A percentile compares a stretch with the other conserved stretches of the same genome.
phyloP scores from a whole-genome alignment of 208 protist genomes.

The Acanthamoeba pearcei region DNA sequence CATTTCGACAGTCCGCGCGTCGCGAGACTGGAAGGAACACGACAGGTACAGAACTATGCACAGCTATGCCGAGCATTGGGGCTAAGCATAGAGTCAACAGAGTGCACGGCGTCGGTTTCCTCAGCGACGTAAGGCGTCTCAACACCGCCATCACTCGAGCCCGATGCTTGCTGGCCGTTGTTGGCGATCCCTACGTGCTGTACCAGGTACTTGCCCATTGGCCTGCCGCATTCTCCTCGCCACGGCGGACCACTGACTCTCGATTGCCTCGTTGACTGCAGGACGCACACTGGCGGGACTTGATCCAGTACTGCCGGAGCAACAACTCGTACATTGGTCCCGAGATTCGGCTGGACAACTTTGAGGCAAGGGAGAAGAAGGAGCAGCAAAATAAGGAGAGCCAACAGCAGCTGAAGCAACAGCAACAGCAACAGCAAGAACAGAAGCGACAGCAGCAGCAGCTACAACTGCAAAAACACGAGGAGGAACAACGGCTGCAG shows the following conservation, averaged over 20 bases:
- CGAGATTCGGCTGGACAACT: not conserved
- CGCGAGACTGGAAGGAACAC: not conserved
- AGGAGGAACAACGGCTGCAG: not conserved
- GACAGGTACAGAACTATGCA: not conserved
- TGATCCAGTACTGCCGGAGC: not conserved
- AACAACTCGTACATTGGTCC: not conserved
- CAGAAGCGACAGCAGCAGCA: not conserved
- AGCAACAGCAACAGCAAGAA: not conserved
- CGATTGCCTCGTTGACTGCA: not conserved
- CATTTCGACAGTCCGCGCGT: not conserved
- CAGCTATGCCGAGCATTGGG: not conserved
- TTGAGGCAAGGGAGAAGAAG: not conserved
- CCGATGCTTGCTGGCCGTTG: not conserved
- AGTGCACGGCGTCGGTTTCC: conserved; percentile 4
- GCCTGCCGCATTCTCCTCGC: not conserved
- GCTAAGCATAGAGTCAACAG: not conserved
- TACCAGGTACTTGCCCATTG: not conserved
- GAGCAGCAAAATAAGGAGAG: not conserved
- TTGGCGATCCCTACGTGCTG: not conserved
- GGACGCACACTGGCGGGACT: not conserved
- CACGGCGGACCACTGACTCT: not conserved
- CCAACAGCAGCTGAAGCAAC: not conserved
- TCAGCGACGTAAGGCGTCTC: not conserved
- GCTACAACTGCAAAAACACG: not conserved
- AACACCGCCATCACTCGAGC: conserved; percentile 17